Evolutionary conservation across 2,329 filamentous ascomycete genomes (phyloP).

Genomic region (Scedosporium apiospermum): DNA sequence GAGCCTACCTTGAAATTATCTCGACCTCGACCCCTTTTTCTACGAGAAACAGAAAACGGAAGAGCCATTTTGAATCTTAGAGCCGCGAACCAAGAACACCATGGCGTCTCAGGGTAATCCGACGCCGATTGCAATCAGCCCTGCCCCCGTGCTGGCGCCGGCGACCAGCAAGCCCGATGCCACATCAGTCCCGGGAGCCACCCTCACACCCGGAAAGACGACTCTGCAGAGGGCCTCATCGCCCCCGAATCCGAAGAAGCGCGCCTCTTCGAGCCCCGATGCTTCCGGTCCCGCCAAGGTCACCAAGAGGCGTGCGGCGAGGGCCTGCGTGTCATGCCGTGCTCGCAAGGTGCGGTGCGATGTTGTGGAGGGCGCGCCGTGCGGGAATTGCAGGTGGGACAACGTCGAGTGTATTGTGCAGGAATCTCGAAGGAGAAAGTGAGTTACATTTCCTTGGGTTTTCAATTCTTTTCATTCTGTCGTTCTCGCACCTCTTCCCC

Average conservation of each 20-base stretch:
- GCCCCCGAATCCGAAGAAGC: slow-evolving; percentile 15
- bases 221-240: neutral
- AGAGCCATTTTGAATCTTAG: neutral
- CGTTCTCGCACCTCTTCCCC: neutral
- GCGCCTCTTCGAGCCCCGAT: slow-evolving; percentile 19
- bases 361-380: slow-evolving; percentile 80
- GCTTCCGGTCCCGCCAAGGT: slow-evolving; percentile 32
- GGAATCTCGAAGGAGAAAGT: slow-evolving; percentile 81
- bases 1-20: neutral
- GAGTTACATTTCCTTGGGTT: slow-evolving; percentile 28
- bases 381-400: slow-evolving; percentile 78
- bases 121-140: slow-evolving; percentile 1
- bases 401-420: slow-evolving; percentile 69
- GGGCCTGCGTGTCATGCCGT: slow-evolving; percentile 82
- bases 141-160: slow-evolving; percentile 1
- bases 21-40: neutral
- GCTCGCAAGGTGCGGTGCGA: slow-evolving; percentile 89
- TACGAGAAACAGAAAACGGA: neutral
- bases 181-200: neutral
- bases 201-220: neutral
- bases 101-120: slow-evolving; percentile 4
- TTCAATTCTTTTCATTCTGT: slow-evolving; percentile 1
- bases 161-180: slow-evolving; percentile 2
- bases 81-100: neutral
- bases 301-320: slow-evolving; percentile 76